Percentiles rank a stretch among this genome's conserved stretches.
phyloP scores from a whole-genome alignment of 2,329 filamentous ascomycete genomes.

The Colletotrichum limetticola region DNA sequence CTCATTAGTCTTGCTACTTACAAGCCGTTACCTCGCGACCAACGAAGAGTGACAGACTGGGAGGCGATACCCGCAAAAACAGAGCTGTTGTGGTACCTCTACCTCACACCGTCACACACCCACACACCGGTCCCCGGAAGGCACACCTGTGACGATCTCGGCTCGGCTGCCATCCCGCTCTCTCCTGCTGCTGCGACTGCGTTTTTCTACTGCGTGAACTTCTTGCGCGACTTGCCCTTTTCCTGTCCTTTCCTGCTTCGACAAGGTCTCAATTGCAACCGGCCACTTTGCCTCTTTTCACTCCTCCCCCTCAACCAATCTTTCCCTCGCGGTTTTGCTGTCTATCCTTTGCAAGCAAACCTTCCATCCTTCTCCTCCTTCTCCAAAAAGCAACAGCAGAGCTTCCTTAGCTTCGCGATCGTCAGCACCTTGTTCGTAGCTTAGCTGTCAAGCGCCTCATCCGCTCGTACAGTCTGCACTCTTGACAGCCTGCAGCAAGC shows the following conservation, averaged over 20 bases:
- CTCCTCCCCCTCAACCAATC: background rate
- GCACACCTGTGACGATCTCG: slow-evolving; percentile 34
- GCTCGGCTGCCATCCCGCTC: slow-evolving; percentile 29
- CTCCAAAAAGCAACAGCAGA: background rate
- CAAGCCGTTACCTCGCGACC: background rate
- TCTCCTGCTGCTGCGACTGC: slow-evolving; percentile 11
- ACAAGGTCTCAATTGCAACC: slow-evolving; percentile 31
- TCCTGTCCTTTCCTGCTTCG: background rate
- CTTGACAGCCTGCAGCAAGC: slow-evolving; percentile 23
- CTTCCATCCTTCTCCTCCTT: slow-evolving; percentile 2
- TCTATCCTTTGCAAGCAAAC: background rate
- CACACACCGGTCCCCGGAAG: slow-evolving; percentile 20
- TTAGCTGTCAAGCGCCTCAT: slow-evolving; percentile 4
- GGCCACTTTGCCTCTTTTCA: slow-evolving; percentile 1
- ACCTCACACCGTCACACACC: slow-evolving; percentile 8
- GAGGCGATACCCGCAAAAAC: background rate
- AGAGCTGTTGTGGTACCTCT: slow-evolving; percentile 24
- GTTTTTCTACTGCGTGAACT: slow-evolving; percentile 21
- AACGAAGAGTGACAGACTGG: background rate
- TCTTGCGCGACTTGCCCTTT: slow-evolving; percentile 12
- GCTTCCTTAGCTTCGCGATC: slow-evolving; percentile 26
- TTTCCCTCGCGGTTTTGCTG: background rate
- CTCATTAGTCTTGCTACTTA: slow-evolving; percentile 24
- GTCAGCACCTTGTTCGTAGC: slow-evolving; percentile 24
- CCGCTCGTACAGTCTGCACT: background rate